Evolutionary conservation across 352 stramenopile genomes (phyloP).

Genomic region (Phytophthora pseudosyringae): DNA sequence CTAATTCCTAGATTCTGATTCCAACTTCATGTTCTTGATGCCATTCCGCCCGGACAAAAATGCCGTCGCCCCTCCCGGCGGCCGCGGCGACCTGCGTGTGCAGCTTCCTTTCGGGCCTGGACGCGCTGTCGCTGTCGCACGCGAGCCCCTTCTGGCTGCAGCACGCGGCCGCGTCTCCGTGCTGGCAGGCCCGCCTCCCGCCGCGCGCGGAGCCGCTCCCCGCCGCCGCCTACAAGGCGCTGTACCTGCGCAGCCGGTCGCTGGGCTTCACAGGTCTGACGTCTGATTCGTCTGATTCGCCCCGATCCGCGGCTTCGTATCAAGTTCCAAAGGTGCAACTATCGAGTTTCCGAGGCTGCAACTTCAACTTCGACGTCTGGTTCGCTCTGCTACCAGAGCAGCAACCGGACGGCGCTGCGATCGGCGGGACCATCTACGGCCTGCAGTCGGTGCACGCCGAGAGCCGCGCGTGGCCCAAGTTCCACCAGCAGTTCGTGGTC

Average conservation of each 20-base stretch:
- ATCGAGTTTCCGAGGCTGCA: conserved; percentile 1
- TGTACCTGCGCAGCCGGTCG: conserved; percentile 11
- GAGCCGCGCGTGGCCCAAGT: conserved; percentile 30
- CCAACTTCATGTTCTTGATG: too few relatives aligned
- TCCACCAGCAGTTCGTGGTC: conserved; percentile 43
- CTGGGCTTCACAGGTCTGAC: conserved; percentile 8
- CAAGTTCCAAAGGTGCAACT: conserved; percentile 4
- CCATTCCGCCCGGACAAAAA: too few relatives aligned
- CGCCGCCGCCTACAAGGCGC: conserved; percentile 4
- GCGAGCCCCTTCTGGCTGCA: conserved; percentile 15
- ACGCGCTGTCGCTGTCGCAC: conserved; percentile 26
- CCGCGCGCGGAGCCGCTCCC: background rate
- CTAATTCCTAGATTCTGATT: too few relatives aligned
- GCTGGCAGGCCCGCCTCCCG: conserved; percentile 11
- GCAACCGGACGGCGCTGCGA: conserved; percentile 5
- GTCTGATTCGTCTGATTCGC: background rate
- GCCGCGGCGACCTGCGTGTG: conserved; percentile 1
- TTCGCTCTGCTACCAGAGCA: conserved; percentile 33
- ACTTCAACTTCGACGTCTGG: conserved; percentile 31
- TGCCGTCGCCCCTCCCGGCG: too few relatives aligned
- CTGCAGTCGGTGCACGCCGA: conserved; percentile 26
- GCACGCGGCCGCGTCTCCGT: background rate
- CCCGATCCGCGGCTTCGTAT: conserved; percentile 3
- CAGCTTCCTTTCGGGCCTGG: conserved; percentile 19
- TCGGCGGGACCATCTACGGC: conserved; percentile 38